Percentiles rank a stretch among this genome's conserved stretches.
These are phyloP conservation scores for Pelargonium citronellum DNA, from an alignment of 441 rosid species.

Conservation along the genomic window DNA sequence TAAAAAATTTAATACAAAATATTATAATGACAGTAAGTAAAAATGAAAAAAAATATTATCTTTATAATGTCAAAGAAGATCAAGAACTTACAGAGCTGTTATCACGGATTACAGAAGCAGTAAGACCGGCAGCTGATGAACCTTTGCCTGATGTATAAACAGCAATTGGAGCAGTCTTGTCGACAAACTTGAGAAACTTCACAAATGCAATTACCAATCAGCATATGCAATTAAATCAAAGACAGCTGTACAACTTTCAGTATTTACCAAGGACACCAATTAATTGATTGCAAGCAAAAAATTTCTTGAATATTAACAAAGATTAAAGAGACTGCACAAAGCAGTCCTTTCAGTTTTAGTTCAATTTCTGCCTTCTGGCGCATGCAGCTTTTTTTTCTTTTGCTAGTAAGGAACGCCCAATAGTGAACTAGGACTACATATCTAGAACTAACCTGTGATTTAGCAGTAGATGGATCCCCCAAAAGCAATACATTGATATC, in stretches of 20 bases:
- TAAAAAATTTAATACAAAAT: too few species aligned
- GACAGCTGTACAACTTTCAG: background rate
- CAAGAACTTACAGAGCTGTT: slow-evolving; percentile 59
- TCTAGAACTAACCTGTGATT: slow-evolving; percentile 64
- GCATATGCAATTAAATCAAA: slow-evolving; percentile 16
- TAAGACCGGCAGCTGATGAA: slow-evolving; percentile 96
- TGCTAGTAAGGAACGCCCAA: background rate
- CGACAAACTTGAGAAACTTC: slow-evolving; percentile 91
- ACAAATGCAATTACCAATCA: slow-evolving; percentile 25
- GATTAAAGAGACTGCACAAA: slow-evolving; percentile 7
- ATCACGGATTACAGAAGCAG: slow-evolving; percentile 96
- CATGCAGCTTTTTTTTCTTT: background rate
- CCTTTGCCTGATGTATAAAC: slow-evolving; percentile 96
- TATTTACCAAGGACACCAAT: background rate
- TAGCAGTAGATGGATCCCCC: slow-evolving; percentile 96
- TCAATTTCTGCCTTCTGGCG: background rate
- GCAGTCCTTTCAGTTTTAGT: slow-evolving; percentile 4
- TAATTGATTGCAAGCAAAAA: background rate
- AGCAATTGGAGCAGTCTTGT: slow-evolving; percentile 95
- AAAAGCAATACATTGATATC: slow-evolving; percentile 89
- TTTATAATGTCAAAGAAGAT: background rate
- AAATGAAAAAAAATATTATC: background rate
- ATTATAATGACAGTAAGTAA: too few species aligned
- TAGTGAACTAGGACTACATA: background rate
- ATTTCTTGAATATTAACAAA: too few species aligned